These are phyloP conservation scores for Pigoraptor vietnamica DNA, from an alignment of 78 protist genomes.

Conservation along the genomic window DNA sequence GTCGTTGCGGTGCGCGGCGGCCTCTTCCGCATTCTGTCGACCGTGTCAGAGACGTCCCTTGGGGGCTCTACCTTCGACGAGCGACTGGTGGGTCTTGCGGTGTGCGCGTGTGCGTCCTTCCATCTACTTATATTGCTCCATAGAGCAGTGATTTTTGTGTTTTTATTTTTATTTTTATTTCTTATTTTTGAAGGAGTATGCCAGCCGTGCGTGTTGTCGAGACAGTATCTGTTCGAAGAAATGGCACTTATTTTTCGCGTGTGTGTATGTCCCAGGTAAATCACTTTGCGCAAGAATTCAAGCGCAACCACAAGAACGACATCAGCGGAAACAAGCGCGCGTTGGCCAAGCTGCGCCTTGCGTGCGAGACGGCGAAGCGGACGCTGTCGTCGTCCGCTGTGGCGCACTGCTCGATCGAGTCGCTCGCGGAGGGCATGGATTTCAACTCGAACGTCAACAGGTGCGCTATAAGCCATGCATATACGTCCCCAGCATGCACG, in stretches of 20 bases:
- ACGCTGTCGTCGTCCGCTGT: neutral
- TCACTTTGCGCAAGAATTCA: neutral
- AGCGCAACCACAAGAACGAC: neutral
- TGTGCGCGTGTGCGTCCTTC: too few species aligned
- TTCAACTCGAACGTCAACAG: neutral
- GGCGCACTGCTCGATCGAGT: neutral
- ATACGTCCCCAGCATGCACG: too few species aligned
- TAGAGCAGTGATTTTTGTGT: too few species aligned
- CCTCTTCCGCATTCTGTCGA: neutral
- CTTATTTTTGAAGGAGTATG: too few species aligned
- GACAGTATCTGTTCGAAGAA: too few species aligned
- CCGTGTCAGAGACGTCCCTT: neutral
- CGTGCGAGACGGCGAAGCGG: neutral
- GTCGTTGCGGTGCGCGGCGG: neutral
- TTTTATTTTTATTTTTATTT: too few species aligned
- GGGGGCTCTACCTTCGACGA: neutral
- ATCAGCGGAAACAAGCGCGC: neutral
- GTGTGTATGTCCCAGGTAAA: neutral
- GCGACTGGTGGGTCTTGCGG: neutral
- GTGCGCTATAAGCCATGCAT: too few species aligned
- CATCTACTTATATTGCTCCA: too few species aligned
- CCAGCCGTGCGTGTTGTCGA: too few species aligned
- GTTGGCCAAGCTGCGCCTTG: neutral
- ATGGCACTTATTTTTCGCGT: too few species aligned
- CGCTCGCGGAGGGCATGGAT: neutral